Percentiles rank a stretch among this genome's conserved stretches.
Evolutionary conservation across 345 rosid species (phyloP).

Genomic region (Atalantia buxifolia): DNA sequence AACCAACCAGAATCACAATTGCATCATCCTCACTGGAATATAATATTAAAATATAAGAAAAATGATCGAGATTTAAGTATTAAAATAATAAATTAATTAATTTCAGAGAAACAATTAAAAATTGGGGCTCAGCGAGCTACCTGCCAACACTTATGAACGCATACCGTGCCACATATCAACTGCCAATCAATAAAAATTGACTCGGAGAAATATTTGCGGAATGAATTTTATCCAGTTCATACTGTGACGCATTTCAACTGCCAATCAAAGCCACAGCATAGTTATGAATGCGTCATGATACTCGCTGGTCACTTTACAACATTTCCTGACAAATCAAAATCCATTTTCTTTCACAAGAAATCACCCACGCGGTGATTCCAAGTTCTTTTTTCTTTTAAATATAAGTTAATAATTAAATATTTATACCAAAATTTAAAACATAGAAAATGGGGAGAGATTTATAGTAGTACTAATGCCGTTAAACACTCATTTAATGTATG

Average conservation of each 20-base stretch:
- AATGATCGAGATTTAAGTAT: neutral
- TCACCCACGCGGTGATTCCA: neutral
- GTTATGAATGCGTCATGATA: no score
- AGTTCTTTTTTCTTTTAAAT: no score
- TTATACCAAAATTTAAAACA: no score
- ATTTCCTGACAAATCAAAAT: neutral
- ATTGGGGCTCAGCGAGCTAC: no score
- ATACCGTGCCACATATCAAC: no score
- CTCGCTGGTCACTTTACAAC: neutral
- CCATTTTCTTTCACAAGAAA: neutral
- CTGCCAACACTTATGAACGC: no score
- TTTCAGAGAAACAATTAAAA: no score
- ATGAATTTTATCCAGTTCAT: neutral
- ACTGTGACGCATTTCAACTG: neutral
- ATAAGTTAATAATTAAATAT: no score
- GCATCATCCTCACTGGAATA: neutral
- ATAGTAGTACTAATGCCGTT: rapidly evolving
- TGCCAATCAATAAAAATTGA: no score
- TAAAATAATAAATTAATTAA: no score
- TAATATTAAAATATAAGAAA: neutral
- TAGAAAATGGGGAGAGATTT: no score
- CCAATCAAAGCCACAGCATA: neutral
- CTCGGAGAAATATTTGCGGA: neutral
- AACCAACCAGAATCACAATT: neutral
- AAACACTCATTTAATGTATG: no score